Base-by-base conservation (phyloP, 495 filamentous ascomycete genomes). In the Penicillium desertorum region DNA sequence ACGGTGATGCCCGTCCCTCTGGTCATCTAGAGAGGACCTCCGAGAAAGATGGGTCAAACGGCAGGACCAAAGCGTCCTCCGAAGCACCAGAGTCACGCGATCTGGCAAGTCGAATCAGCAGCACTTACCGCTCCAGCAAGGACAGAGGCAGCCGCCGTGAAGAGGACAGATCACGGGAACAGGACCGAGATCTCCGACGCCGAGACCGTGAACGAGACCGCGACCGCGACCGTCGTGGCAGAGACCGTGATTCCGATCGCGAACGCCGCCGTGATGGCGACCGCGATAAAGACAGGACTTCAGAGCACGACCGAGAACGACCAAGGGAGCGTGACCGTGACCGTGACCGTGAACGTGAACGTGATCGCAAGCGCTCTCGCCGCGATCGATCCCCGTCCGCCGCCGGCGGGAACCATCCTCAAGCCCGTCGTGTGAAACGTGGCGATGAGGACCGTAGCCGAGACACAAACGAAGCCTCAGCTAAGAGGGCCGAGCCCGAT, bases 291-390 rank as follows among this genome's bases (percentile, higher is more conserved):
- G 54, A 79, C 41, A 68, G 75, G 1, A 71, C 65, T 20, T 56
- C 69, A 4, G 69, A 74, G 4, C 65, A 67, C 45, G 71, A 76
- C 4, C 60, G 69, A 0, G 72, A 76, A 17, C 36, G 73, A 79
- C 5, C 60, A 39, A 39, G 36, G 5, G 36, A 39, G 5, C 36
- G 36, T n/a, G 74, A 78, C 22, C 76, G 78, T 16, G 76, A 83
- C 5, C 71, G 79, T 57, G 22, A 22, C 22, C 36, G 36, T n/a
- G 74, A 78, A 22, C 76, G 78, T 16, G 76, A 83, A 5, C 71
- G 79, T 57, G 78, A 79, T 60, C 76, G 79, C 63, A 87, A 87
- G 64, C 73, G 79, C 9, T 79, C 80, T 19, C 78, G 78, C 22
- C 80, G 79, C 19, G 81, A 83, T 36, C 75, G 78, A 12, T 78